phyloP scores from a whole-genome alignment of 805 yeast species.

The Yamadazyma insecticola region DNA sequence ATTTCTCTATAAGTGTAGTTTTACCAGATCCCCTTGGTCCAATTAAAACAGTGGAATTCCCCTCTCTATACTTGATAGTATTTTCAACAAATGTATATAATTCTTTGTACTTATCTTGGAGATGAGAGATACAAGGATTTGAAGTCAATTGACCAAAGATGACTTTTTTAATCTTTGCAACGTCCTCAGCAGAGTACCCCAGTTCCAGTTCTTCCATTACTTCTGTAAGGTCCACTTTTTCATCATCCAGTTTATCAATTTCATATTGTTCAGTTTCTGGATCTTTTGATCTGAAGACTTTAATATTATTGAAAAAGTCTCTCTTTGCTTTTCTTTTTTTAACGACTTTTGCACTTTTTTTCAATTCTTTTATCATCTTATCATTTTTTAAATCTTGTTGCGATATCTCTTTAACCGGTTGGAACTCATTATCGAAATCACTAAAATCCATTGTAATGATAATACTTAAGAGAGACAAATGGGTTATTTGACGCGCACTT shows the following conservation, averaged over 20 bases:
- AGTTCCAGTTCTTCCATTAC: too few relatives aligned
- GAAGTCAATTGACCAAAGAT: too few relatives aligned
- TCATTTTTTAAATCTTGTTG: constrained; percentile 15
- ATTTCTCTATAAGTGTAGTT: constrained; percentile 55
- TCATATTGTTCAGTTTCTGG: constrained; percentile 1
- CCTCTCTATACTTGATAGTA: constrained; percentile 64
- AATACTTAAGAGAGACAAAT: too few relatives aligned
- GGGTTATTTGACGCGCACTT: too few relatives aligned
- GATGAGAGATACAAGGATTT: too few relatives aligned
- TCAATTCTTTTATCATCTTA: constrained; percentile 15
- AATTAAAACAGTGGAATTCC: constrained; percentile 73
- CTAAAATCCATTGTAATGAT: too few relatives aligned
- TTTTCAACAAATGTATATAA: constrained; percentile 56
- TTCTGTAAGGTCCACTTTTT: too few relatives aligned
- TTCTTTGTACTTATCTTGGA: constrained; percentile 46
- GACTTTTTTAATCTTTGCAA: too few relatives aligned
- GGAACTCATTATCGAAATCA: constrained; percentile 17
- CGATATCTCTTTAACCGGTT: constrained; percentile 20
- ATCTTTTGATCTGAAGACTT: neutral
- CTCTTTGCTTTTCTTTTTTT: constrained; percentile 3
- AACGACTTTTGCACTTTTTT: constrained; percentile 4
- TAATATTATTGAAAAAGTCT: constrained; percentile 4
- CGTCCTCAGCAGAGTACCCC: too few relatives aligned
- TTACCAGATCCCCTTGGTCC: constrained; percentile 85
- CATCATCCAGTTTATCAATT: constrained; percentile 2